These are phyloP conservation scores for Boletellus sp. DNA, from an alignment of 1,284 basidiomycete genomes.

Conservation along the genomic window DNA sequence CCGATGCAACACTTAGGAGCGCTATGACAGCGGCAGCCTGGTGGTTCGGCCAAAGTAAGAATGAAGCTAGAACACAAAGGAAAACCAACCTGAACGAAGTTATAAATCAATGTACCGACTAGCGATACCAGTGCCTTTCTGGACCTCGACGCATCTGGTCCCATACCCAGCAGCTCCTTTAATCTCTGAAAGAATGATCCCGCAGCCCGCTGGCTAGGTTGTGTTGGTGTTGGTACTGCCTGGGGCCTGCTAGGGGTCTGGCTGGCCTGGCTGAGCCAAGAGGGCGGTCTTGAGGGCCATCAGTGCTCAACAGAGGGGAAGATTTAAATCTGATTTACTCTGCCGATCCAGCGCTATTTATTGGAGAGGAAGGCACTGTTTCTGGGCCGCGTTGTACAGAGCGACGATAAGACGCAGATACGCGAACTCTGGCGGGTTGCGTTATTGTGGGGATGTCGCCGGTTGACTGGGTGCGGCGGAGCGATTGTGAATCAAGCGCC, in stretches of 20 bases:
- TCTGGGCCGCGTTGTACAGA: conserved; percentile 23
- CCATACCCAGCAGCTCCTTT: conserved; percentile 54
- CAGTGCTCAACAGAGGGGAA: conserved; percentile 13
- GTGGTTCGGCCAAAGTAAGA: conserved; percentile 11
- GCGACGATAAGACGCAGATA: conserved; percentile 28
- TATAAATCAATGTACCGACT: conserved; percentile 52
- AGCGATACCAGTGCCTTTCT: conserved; percentile 58
- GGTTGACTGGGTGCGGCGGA: conserved; percentile 36
- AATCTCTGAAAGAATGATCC: conserved; percentile 23
- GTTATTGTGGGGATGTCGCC: conserved; percentile 31
- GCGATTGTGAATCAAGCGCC: conserved; percentile 31
- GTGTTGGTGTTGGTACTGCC: conserved; percentile 3
- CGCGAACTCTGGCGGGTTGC: conserved; percentile 26
- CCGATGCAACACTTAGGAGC: conserved; percentile 49
- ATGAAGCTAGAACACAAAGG: neutral
- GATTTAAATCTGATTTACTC: conserved; percentile 20
- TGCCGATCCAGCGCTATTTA: conserved; percentile 12
- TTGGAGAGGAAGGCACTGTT: conserved; percentile 21
- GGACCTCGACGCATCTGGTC: conserved; percentile 49
- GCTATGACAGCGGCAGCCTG: conserved; percentile 55
- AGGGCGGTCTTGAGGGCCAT: conserved; percentile 16
- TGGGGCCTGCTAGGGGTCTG: conserved; percentile 17
- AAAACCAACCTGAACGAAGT: conserved; percentile 52
- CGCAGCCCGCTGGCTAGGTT: conserved; percentile 3
- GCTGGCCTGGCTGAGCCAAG: conserved; percentile 28